Evolutionary conservation across 306 rosid species (phyloP).

Genomic region (Quercus aquifolioides): DNA sequence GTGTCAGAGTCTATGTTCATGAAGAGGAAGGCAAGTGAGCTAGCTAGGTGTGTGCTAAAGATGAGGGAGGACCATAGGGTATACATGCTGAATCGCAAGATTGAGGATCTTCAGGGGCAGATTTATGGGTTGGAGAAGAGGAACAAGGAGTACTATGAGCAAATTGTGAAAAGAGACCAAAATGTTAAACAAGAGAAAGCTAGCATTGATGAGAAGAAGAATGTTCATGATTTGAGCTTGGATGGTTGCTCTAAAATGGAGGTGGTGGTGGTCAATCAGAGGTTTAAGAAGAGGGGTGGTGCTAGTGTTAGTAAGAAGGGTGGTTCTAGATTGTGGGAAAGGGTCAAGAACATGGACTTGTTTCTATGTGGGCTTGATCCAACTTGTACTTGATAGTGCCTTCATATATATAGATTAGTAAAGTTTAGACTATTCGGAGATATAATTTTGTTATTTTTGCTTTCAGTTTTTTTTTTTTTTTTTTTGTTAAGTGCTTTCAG

Average conservation of each 20-base stretch:
- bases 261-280: slow-evolving; percentile 39
- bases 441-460: too few species aligned
- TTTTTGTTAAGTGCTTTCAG: too few species aligned
- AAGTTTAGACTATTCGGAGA: too few species aligned
- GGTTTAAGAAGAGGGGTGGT: slow-evolving; percentile 31
- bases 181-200: neutral
- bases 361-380: slow-evolving; percentile 61
- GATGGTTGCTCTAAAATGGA: slow-evolving; percentile 54
- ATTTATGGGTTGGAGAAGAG: slow-evolving; percentile 82
- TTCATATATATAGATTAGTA: too few species aligned
- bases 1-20: slow-evolving; percentile 63
- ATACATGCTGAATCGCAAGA: slow-evolving; percentile 60
- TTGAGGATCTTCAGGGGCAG: slow-evolving; percentile 87
- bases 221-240: slow-evolving; percentile 40
- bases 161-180: slow-evolving; percentile 43
- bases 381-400: slow-evolving; percentile 27
- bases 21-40: slow-evolving; percentile 71
- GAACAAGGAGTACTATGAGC: slow-evolving; percentile 76
- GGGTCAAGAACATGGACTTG: slow-evolving; percentile 74
- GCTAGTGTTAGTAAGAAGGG: slow-evolving; percentile 16
- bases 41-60: slow-evolving; percentile 74
- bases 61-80: slow-evolving; percentile 87
- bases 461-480: too few species aligned
- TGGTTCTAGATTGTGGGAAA: slow-evolving; percentile 49
- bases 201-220: slow-evolving; percentile 24